A percentile compares a stretch with the other conserved stretches of the same genome.
These are phyloP conservation scores for Tuber umbilicatum DNA, from an alignment of 495 filamentous ascomycete genomes.

Conservation along the genomic window DNA sequence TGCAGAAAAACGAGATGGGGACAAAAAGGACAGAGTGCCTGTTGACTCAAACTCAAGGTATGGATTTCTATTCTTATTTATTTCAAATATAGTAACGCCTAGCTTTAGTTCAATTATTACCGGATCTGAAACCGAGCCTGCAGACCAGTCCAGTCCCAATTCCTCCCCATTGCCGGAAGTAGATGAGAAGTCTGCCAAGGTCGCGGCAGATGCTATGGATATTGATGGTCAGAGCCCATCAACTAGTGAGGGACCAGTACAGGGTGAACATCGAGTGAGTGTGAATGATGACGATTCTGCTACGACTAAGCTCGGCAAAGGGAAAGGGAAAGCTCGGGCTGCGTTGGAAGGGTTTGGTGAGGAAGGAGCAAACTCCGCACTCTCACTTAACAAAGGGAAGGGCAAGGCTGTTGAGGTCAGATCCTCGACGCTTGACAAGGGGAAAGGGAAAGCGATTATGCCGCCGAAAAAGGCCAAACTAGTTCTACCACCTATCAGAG, in stretches of 20 bases:
- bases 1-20: constrained; percentile 12
- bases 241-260: constrained; percentile 12
- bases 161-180: constrained; percentile 35
- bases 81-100: background rate
- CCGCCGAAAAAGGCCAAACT: constrained; percentile 35
- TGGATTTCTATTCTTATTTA: background rate
- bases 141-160: constrained; percentile 43
- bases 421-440: constrained; percentile 27
- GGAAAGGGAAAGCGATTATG: constrained; percentile 40
- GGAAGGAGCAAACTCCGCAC: constrained; percentile 22
- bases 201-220: constrained; percentile 40
- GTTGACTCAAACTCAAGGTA: constrained; percentile 32
- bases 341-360: background rate
- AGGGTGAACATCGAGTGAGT: constrained; percentile 22
- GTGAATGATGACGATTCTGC: constrained; percentile 28
- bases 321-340: constrained; percentile 49
- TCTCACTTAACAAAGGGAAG: constrained; percentile 52
- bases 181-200: constrained; percentile 49
- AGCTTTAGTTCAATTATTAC: constrained; percentile 8
- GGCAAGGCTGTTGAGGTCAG: constrained; percentile 44
- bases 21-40: constrained; percentile 7
- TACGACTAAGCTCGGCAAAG: constrained; percentile 48
- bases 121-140: constrained; percentile 16
- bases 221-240: constrained; percentile 29
- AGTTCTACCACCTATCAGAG: constrained; percentile 25